Conservation (phyloP, 2,329 filamentous ascomycete genomes). For the Tricladium varicosporioides region DNA sequence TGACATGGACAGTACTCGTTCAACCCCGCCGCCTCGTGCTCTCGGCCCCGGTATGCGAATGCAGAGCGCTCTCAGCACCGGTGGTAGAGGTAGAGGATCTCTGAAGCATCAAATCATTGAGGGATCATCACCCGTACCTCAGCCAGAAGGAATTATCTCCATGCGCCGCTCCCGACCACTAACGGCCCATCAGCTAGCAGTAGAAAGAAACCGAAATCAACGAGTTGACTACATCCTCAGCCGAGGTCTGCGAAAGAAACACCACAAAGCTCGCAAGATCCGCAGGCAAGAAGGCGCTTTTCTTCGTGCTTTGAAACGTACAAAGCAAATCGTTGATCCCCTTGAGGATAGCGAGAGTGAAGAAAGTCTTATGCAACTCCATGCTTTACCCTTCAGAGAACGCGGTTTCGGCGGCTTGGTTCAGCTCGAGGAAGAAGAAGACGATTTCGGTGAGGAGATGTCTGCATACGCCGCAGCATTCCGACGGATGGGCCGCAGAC, state of each 20-base stretch:
- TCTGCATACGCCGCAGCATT: slow-evolving; percentile 65
- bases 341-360: slow-evolving; percentile 65
- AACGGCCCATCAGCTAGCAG: slow-evolving; percentile 78
- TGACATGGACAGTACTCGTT: slow-evolving; percentile 51
- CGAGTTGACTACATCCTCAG: slow-evolving; percentile 81
- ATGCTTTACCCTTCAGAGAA: slow-evolving; percentile 46
- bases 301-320: slow-evolving; percentile 62
- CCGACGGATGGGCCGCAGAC: slow-evolving; percentile 58
- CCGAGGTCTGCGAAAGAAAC: slow-evolving; percentile 65
- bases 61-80: slow-evolving; percentile 26
- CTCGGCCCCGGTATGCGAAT: slow-evolving; percentile 35
- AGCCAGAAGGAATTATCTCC: slow-evolving; percentile 37
- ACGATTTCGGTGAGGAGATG: slow-evolving; percentile 77
- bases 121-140: slow-evolving; percentile 58
- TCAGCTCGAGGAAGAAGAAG: slow-evolving; percentile 58
- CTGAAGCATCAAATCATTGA: slow-evolving; percentile 61
- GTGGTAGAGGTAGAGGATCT: slow-evolving; percentile 40
- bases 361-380: slow-evolving; percentile 37
- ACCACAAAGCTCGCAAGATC: slow-evolving; percentile 60
- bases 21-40: slow-evolving; percentile 46
- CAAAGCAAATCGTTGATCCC: slow-evolving; percentile 53
- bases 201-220: slow-evolving; percentile 74
- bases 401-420: slow-evolving; percentile 63
- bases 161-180: slow-evolving; percentile 68
- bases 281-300: slow-evolving; percentile 66